A percentile compares a stretch with the other conserved stretches of the same genome.
Conservation (phyloP, 352 stramenopile genomes). For the Hyphochytrium catenoides region DNA sequence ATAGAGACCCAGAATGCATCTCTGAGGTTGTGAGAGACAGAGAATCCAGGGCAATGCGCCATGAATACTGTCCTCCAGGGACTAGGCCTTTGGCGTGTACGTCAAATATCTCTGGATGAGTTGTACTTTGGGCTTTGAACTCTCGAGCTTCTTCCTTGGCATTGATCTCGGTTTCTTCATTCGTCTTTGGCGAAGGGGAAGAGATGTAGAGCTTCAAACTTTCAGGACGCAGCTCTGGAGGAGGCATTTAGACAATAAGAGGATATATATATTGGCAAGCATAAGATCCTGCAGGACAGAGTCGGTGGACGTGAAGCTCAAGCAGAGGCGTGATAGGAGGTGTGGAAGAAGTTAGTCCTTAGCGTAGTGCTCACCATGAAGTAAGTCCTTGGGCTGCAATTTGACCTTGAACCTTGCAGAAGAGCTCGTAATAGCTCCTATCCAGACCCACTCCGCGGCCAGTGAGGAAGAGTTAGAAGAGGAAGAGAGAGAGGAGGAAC, state of each 20-base stretch:
- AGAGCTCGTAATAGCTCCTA: conserved; percentile 6
- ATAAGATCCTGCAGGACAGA: not conserved
- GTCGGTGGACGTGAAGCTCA: not conserved
- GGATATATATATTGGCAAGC: not conserved
- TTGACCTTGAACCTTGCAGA: conserved; percentile 4
- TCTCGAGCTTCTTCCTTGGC: no score
- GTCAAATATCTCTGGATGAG: not conserved
- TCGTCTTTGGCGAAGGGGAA: no score
- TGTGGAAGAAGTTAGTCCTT: no score
- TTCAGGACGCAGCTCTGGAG: no score
- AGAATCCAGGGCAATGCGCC: not conserved
- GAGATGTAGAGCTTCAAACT: no score
- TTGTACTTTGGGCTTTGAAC: no score
- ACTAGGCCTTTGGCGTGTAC: not conserved
- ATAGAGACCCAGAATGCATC: conserved; percentile 15
- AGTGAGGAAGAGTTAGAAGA: no score
- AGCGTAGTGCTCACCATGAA: no score
- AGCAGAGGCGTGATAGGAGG: no score
- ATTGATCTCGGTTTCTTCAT: no score
- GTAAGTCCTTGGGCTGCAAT: conserved; percentile 1
- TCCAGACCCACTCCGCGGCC: conserved; percentile 7
- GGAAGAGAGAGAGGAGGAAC: no score
- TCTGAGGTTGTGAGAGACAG: not conserved
- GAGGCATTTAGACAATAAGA: no score
- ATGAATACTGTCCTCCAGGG: conserved; percentile 2